Evolutionary conservation across 148 eudicot genomes (phyloP).

Genomic region (Camellia sinensis): DNA sequence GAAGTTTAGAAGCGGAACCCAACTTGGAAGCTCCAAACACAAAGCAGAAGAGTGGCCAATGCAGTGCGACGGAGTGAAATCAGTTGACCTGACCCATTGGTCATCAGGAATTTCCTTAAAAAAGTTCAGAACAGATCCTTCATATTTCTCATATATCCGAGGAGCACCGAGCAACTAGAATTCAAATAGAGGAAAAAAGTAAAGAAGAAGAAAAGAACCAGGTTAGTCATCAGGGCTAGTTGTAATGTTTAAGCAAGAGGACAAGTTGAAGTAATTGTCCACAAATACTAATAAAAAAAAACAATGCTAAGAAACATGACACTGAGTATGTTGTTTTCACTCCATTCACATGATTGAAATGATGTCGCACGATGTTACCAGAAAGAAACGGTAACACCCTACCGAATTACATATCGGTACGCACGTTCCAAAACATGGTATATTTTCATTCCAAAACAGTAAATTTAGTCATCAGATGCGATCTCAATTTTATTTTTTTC

Average conservation of each 20-base stretch:
- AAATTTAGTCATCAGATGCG: no score
- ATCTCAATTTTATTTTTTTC: no score
- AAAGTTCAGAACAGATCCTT: conserved; percentile 27
- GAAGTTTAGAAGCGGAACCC: conserved; percentile 43
- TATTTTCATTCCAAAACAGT: no score
- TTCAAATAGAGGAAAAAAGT: not conserved
- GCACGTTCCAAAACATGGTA: no score
- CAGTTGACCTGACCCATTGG: conserved; percentile 74
- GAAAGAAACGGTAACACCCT: no score
- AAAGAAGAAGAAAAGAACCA: not conserved
- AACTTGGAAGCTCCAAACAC: conserved; percentile 61
- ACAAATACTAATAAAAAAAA: no score
- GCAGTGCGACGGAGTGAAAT: conserved; percentile 54
- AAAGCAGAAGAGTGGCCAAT: conserved; percentile 77
- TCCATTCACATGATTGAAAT: no score
- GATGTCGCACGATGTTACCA: no score
- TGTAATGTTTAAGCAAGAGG: not conserved
- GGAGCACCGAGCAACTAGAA: conserved; percentile 66
- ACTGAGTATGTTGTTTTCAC: no score
- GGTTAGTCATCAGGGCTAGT: not conserved
- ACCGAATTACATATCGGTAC: no score
- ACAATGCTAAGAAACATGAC: not conserved
- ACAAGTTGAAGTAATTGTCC: not conserved
- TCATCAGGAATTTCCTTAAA: conserved; percentile 56
- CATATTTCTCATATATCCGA: conserved; percentile 50